Evolutionary conservation across 2,329 filamentous ascomycete genomes (phyloP), one percentile per base, ranked within the genome.

Genomic region (Cryphonectria parasitica): DNA sequence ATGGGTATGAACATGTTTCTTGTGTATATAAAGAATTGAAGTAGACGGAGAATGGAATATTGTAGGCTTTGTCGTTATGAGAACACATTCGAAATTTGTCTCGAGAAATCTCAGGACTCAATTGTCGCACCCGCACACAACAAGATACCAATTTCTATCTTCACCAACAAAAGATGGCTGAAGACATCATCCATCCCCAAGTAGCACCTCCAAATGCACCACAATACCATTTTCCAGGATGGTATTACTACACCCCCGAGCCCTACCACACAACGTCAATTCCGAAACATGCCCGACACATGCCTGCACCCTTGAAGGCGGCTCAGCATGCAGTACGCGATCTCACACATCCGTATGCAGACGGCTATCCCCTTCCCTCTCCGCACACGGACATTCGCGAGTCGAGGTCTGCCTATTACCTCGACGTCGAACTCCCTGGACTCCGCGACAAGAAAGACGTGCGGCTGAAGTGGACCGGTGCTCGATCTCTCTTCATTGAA

Each of bases 271-370:
- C 64, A 34, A 66, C 64, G 10, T 31, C 64, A 15, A 66, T 66
- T n/a, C 64, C 64, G 2, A 66, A 66, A 19, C 64, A 66, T 39
- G 2, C 4, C 34, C 34, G 43, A 8, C 64, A 66, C 34, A 2
- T 56, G 10, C 64, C 64, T 25, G 8, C 49, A 41, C 64, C 64
- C 10, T 22, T 66, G 45, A 66, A 66, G 49, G 36, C 19, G 2
- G 64, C 64, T 17, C 64, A 66, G 25, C 64, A 66, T n/a, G 64
- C 64, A 39, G 64, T 66, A 28, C 64, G 56, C 34, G 64, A 66
- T 31, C 49, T 66, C 31, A 41, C n/a, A 31, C 64, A 66, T 39
- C 64, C 64, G 8, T 41, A 54, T 10, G 64, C 28, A 31, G 64
- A 54, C 8, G 36, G 34, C 34, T 66, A 54, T n/a, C 64, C 64